A percentile compares a stretch with the other conserved stretches of the same genome.
These are phyloP conservation scores for Colletotrichum echinochloae DNA, from an alignment of 2,329 filamentous ascomycete species.

Conservation along the genomic window DNA sequence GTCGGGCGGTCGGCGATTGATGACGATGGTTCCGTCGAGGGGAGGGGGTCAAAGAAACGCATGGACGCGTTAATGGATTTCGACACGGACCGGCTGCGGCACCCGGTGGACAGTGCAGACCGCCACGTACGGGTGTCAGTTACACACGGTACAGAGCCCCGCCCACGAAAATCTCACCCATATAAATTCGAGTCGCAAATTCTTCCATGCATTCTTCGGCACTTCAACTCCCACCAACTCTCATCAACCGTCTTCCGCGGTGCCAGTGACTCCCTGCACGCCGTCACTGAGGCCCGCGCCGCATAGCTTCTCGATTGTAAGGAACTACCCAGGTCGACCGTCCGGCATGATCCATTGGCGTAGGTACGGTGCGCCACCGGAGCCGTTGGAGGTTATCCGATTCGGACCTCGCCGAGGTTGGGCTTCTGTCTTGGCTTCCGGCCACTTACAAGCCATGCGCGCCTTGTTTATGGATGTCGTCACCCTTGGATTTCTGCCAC, in stretches of 20 bases:
- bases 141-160: slow-evolving; percentile 4
- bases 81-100: not conserved
- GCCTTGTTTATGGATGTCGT: not conserved
- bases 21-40: slow-evolving; percentile 21
- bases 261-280: not conserved
- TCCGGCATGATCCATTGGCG: not conserved
- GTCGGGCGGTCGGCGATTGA: not conserved
- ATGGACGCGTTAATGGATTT: slow-evolving; percentile 38
- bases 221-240: not conserved
- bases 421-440: not conserved
- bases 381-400: not conserved
- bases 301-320: not conserved
- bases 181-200: not conserved
- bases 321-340: not conserved
- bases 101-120: slow-evolving; percentile 7
- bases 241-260: not conserved
- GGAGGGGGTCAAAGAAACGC: not conserved
- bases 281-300: not conserved
- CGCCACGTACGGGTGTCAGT: accelerated
- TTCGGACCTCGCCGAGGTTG: not conserved
- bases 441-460: not conserved
- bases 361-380: not conserved
- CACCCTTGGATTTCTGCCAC: not conserved
- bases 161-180: not conserved
- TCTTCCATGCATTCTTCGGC: no score